Percentiles rank a stretch among this genome's conserved stretches.
phyloP scores from a whole-genome alignment of 177 flowering plant species.

The Tripterygium wilfordii region DNA sequence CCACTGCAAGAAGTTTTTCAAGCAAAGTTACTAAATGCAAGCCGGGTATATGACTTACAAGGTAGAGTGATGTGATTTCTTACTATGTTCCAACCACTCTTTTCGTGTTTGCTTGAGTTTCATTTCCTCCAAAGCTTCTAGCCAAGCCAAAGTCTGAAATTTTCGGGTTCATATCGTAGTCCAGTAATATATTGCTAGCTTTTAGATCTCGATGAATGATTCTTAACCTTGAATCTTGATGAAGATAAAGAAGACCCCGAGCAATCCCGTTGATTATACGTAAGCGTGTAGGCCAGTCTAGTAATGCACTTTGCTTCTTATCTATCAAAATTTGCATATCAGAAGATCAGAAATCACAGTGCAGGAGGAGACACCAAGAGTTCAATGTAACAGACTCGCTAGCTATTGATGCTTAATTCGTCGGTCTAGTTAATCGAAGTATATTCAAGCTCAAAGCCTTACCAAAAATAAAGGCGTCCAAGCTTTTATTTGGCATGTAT shows the following conservation, averaged over 20 bases:
- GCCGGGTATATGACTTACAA: background rate
- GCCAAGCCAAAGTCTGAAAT: constrained; percentile 2
- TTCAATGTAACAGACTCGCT: background rate
- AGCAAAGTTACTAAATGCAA: background rate
- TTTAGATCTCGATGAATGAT: constrained; percentile 1
- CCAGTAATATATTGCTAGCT: background rate
- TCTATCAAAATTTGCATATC: too few relatives aligned
- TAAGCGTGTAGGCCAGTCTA: background rate
- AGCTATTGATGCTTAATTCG: background rate
- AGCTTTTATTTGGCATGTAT: constrained; percentile 5
- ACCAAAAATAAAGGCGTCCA: background rate
- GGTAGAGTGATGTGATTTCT: too few relatives aligned
- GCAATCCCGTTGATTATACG: background rate
- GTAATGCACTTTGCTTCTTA: background rate
- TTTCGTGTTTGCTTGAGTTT: background rate
- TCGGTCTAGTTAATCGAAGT: too few relatives aligned
- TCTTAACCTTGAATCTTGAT: constrained; percentile 1
- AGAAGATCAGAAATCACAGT: background rate
- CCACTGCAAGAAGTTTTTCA: constrained; percentile 25
- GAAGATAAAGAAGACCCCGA: background rate
- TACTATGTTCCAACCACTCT: constrained; percentile 1
- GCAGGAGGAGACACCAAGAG: background rate
- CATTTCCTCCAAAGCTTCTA: background rate
- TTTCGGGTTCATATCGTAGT: background rate
- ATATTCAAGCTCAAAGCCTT: too few relatives aligned